These are phyloP conservation scores for Blastobotrys americana DNA, from an alignment of 805 yeast genomes.

Conservation along the genomic window DNA sequence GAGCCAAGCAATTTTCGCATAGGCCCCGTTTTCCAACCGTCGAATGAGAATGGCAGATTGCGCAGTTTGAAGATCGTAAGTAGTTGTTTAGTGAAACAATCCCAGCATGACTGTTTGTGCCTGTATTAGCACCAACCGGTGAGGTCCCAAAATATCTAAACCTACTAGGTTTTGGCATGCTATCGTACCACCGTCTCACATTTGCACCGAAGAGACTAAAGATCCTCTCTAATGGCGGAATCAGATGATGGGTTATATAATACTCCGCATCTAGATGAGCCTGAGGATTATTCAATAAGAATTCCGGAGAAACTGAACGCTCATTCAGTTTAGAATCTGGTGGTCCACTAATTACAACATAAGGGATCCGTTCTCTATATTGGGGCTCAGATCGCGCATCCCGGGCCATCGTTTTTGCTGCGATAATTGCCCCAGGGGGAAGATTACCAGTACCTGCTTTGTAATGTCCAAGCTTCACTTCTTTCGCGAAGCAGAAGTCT, in stretches of 20 bases:
- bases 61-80: constrained; percentile 17
- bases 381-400: constrained; percentile 81
- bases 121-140: not conserved
- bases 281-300: constrained; percentile 42
- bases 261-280: constrained; percentile 67
- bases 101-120: too few relatives aligned
- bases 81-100: constrained; percentile 13
- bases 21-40: constrained; percentile 6
- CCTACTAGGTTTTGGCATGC: constrained; percentile 43
- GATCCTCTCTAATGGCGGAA: constrained; percentile 85
- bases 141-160: not conserved
- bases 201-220: constrained; percentile 80
- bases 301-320: constrained; percentile 73
- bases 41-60: constrained; percentile 10
- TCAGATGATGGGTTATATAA: constrained; percentile 72
- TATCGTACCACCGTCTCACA: constrained; percentile 65
- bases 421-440: constrained; percentile 89
- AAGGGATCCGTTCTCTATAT: constrained; percentile 81
- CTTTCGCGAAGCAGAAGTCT: constrained; percentile 89
- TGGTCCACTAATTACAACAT: constrained; percentile 61
- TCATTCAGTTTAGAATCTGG: constrained; percentile 57
- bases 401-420: constrained; percentile 49
- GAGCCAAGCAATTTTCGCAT: constrained; percentile 14
- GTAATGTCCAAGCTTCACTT: constrained; percentile 78
- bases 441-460: constrained; percentile 53